Conservation (phyloP, 2,329 filamentous ascomycete species). For the Coniochaeta ligniaria region DNA sequence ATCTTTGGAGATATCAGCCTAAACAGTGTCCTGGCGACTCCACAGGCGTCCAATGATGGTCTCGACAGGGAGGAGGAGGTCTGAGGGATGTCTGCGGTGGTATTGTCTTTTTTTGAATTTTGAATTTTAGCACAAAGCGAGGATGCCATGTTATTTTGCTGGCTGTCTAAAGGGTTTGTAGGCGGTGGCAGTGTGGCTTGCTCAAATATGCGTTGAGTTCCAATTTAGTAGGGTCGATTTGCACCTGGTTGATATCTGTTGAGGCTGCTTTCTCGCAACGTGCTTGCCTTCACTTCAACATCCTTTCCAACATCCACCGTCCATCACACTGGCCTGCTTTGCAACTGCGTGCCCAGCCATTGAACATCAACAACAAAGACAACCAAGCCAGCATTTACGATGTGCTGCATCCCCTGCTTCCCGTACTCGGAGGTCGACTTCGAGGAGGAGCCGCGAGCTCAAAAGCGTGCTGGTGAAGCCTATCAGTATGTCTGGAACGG, state of each 20-base stretch:
- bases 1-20: background rate
- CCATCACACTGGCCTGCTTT: background rate
- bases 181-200: too few relatives aligned
- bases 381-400: slow-evolving; percentile 17
- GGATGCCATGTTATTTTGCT: background rate
- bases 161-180: too few relatives aligned
- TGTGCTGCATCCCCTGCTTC: slow-evolving; percentile 47
- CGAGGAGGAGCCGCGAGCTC: slow-evolving; percentile 32
- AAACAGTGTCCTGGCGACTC: background rate
- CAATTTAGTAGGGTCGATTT: too few relatives aligned
- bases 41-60: background rate
- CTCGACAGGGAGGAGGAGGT: background rate
- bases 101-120: too few relatives aligned
- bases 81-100: background rate
- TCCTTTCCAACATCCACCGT: background rate
- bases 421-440: slow-evolving; percentile 39
- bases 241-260: too few relatives aligned
- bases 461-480: slow-evolving; percentile 8
- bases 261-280: too few relatives aligned
- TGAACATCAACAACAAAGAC: background rate
- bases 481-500: slow-evolving; percentile 35
- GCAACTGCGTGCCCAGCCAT: too few relatives aligned
- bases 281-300: too few relatives aligned
- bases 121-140: background rate
- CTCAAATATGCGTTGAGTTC: too few relatives aligned